Base-by-base conservation (phyloP, 495 filamentous ascomycete genomes). In the Beverwykella pulmonaria region DNA sequence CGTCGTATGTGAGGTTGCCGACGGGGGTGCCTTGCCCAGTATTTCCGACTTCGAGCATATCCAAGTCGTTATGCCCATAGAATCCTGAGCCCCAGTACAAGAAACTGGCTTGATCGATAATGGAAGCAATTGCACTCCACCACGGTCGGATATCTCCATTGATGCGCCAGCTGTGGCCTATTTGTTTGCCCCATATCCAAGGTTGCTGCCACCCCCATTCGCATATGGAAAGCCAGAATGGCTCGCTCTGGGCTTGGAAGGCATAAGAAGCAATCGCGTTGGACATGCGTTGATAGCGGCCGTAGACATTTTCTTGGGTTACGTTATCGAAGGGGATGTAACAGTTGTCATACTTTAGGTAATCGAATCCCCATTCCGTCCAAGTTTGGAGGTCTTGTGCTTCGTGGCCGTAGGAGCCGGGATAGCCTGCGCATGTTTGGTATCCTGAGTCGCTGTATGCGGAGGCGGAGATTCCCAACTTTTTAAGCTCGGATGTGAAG, bases 301-400 rank as follows among this genome's bases (percentile, higher is more conserved):
- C 56, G 29, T 69, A 34, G 46, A 59, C 41, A 56, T 67, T 71
- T 10, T 71, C 26, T 53, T 73, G 61, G 22, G 63, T 67, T 8
- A 63, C 53, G 44, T 67, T 69, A 41, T 69, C 67, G 49, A 44
- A 50, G 0, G 71, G 69, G 19, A 67, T 60, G 49, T 71, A 67
- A 61, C 71, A 74, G 48, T 69, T 66, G 36, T 74, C 71, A 46
- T 71, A 67, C 49, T 74, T 74, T 30, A 63, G 27, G 46, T 73
- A 74, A 30, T 60, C 78, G 30, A 81, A 68, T 0, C 76, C 78
- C 81, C 81, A 83, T 1, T 58, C 62, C 0, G 77, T 76, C 46
- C 82, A 80, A 0, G 74, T 76, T 19, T 76, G 69, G 5, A 79
- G 79, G 70, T 84, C 82, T 17, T 70, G 22, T 17, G 62, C 62